Evolutionary conservation across 2,329 filamentous ascomycete genomes (phyloP).

Genomic region (Arthrinium phaeospermum): DNA sequence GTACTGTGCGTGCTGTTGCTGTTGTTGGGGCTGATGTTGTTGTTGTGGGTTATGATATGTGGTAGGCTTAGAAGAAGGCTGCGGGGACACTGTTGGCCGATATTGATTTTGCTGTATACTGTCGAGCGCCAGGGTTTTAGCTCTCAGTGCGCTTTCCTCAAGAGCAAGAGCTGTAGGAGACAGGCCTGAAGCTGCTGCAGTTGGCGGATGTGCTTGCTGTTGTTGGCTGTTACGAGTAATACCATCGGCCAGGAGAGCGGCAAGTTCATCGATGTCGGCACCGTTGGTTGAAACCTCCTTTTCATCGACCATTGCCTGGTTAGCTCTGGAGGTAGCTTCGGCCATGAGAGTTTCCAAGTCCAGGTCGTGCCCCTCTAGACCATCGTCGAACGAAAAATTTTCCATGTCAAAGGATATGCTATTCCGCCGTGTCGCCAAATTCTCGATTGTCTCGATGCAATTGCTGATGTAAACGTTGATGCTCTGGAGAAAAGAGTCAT

Average conservation of each 20-base stretch:
- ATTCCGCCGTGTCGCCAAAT: conserved; percentile 29
- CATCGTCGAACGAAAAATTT: conserved; percentile 32
- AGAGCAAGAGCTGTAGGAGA: conserved; percentile 38
- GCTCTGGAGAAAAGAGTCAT: conserved; percentile 40
- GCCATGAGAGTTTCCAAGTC: conserved; percentile 41
- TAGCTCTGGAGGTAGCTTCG: conserved; percentile 38
- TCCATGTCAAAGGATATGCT: conserved; percentile 25
- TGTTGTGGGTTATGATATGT: conserved; percentile 31
- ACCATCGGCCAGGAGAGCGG: conserved; percentile 37
- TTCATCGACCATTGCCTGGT: conserved; percentile 34
- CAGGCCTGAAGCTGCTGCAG: conserved; percentile 31
- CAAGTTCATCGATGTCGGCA: conserved; percentile 35
- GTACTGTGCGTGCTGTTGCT: conserved; percentile 26
- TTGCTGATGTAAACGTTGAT: conserved; percentile 41
- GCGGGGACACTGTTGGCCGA: conserved; percentile 38
- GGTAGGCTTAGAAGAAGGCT: conserved; percentile 29
- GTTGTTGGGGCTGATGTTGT: conserved; percentile 26
- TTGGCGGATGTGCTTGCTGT: conserved; percentile 30
- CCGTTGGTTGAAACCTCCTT: conserved; percentile 20
- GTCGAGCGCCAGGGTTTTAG: conserved; percentile 39
- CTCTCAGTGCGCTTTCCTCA: conserved; percentile 40
- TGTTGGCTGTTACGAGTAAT: conserved; percentile 39
- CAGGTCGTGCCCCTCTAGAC: conserved; percentile 27
- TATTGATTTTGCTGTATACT: conserved; percentile 41
- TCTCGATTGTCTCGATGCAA: conserved; percentile 38